Base-by-base conservation (phyloP, 139 green algal species). In the Eudorina sp. region DNA sequence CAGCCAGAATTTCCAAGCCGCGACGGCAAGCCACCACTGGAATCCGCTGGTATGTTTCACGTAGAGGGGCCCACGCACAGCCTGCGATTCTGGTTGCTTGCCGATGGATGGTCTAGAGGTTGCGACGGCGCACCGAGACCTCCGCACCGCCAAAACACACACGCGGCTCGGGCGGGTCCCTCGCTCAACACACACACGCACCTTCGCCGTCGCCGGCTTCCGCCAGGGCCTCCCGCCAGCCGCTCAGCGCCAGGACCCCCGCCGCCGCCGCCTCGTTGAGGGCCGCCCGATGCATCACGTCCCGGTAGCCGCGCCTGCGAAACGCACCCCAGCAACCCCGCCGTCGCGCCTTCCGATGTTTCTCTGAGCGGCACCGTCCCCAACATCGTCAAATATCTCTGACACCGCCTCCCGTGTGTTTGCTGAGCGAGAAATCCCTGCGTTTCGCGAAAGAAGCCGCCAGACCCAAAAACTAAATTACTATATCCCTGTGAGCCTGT, bases 191-290 rank as follows among this genome's bases (percentile, higher is more conserved):
- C n/a, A n/a, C n/a, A n/a, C n/a, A n/a, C 78, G 0, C 45, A 87
- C 81, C 81, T 40, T 87, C 81, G 8, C 81, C 81, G 31, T 87
- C 66, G 19, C 81, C 81, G 0, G 64, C 81, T 7, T 36, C 45
- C 43, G 66, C 81, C 60, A 87, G 14, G 58, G 14, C 46, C 29
- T 93, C 14, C 5, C 91, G 53, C 95, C 95, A 98, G 23, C 92
- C 94, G 1, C 94, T 90, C 83, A 97, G 40, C 34, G 92, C 55
- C 70, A 98, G 93, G 38, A 96, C 82, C 18, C 95, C 97, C 31
- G 97, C 96, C 27, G 97, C 97, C 5, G 96, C 94, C 11, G 92
- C 88, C 92, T 99, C 97, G 83, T 98, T 98, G 34, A 99, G 91
- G 0, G 95, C 94, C 7, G 97, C 96, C 0, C 91, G 89, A 92